phyloP scores from a whole-genome alignment of 768 basidiomycete species.

The Russula lepida region DNA sequence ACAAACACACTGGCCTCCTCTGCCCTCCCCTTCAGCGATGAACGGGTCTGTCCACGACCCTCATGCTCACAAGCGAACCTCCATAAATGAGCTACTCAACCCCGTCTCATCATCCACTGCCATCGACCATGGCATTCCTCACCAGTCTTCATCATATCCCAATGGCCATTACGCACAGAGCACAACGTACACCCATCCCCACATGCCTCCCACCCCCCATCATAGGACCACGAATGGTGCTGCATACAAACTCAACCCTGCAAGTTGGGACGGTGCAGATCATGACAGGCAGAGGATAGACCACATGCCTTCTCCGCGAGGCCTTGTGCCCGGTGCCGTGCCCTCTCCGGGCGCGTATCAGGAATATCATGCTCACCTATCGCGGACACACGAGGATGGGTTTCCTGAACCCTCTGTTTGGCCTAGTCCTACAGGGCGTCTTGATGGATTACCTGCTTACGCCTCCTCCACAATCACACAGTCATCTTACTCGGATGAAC shows the following conservation, averaged over 20 bases:
- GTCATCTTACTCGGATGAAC: conserved; percentile 49
- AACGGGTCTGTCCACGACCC: conserved; percentile 38
- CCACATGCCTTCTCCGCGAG: conserved; percentile 12
- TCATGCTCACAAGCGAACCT: conserved; percentile 37
- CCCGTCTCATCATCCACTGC: conserved; percentile 34
- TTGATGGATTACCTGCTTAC: conserved; percentile 32
- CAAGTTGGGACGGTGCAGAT: conserved; percentile 45
- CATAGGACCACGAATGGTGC: conserved; percentile 7
- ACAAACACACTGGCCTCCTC: background rate
- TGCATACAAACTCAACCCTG: conserved; percentile 51
- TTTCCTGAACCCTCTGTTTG: conserved; percentile 25
- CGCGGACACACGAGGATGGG: conserved; percentile 19
- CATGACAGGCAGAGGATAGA: conserved; percentile 26
- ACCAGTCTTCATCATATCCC: conserved; percentile 7
- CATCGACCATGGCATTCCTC: conserved; percentile 24
- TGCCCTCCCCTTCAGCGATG: conserved; percentile 20
- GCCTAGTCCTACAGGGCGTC: conserved; percentile 29
- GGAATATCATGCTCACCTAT: conserved; percentile 20
- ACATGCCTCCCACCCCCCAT: conserved; percentile 16
- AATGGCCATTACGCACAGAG: conserved; percentile 11
- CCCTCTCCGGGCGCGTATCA: conserved; percentile 24
- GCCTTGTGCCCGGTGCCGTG: conserved; percentile 2
- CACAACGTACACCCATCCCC: conserved; percentile 20
- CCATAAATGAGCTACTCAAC: conserved; percentile 43
- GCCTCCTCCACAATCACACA: conserved; percentile 35